A percentile compares a stretch with the other conserved stretches of the same genome.
These are phyloP conservation scores for Gossypium trilobum DNA, from an alignment of 441 rosid species.

Conservation along the genomic window DNA sequence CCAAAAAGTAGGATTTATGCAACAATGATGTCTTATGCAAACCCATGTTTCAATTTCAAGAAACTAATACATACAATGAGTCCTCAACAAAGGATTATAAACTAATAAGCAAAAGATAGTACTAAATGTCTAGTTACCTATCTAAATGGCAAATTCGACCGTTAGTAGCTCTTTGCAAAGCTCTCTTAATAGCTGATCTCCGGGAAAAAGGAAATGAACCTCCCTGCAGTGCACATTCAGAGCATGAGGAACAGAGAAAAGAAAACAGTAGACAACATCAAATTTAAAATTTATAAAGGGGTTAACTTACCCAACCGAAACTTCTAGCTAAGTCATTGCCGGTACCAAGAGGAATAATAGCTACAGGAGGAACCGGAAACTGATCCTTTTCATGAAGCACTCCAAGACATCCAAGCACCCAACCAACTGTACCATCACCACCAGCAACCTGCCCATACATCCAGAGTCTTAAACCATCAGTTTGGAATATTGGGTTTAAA, in stretches of 20 bases:
- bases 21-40: not conserved
- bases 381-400: slow-evolving; percentile 44
- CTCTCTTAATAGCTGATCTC: slow-evolving; percentile 78
- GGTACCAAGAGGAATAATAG: slow-evolving; percentile 86
- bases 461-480: slow-evolving; percentile 8
- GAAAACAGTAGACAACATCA: slow-evolving; percentile 4
- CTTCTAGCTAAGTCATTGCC: slow-evolving; percentile 92
- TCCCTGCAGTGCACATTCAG: slow-evolving; percentile 46
- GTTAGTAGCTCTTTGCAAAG: slow-evolving; percentile 48
- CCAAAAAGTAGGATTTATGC: not conserved
- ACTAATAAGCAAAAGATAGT: not conserved
- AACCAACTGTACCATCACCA: slow-evolving; percentile 98
- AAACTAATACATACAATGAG: not conserved
- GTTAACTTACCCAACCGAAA: slow-evolving; percentile 76
- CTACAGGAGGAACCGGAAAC: slow-evolving; percentile 74
- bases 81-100: not conserved
- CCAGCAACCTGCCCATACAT: slow-evolving; percentile 72
- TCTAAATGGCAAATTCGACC: slow-evolving; percentile 62
- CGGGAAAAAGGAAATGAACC: slow-evolving; percentile 91
- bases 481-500: not conserved
- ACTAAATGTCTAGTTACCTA: slow-evolving; percentile 35
- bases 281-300: slow-evolving; percentile 11
- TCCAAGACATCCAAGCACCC: slow-evolving; percentile 82
- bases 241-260: slow-evolving; percentile 15
- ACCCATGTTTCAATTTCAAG: not conserved